These are phyloP conservation scores for Chondrus crispus DNA, from an alignment of 23 red algal species.

Conservation along the genomic window DNA sequence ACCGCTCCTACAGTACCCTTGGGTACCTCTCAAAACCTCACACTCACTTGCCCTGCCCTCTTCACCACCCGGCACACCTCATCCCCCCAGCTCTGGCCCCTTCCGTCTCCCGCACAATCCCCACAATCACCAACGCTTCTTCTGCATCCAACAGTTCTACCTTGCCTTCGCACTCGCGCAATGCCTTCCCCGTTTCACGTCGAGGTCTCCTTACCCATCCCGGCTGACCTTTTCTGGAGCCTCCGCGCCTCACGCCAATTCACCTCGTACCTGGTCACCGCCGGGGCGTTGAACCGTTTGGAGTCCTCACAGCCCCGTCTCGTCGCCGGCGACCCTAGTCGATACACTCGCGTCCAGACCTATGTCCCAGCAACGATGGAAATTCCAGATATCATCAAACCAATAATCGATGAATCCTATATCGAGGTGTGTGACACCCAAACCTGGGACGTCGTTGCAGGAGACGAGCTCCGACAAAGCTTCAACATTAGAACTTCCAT, in stretches of 20 bases:
- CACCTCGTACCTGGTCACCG: neutral
- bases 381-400: slow-evolving; percentile 19
- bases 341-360: neutral
- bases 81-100: neutral
- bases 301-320: neutral
- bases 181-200: slow-evolving; percentile 41
- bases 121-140: neutral
- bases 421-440: slow-evolving; percentile 35
- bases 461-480: neutral
- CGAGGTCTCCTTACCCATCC: neutral
- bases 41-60: no score
- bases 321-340: neutral
- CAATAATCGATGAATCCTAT: slow-evolving; percentile 2
- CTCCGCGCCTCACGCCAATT: slow-evolving; percentile 12
- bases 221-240: slow-evolving; percentile 24
- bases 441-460: slow-evolving; percentile 43
- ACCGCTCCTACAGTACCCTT: no score
- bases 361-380: slow-evolving; percentile 33
- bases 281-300: slow-evolving; percentile 46
- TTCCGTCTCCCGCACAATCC: neutral
- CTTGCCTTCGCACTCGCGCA: no score
- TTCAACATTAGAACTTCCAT: neutral
- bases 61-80: no score
- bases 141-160: no score
- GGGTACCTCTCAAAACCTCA: no score